Conservation (phyloP, 169 alveolate genomes). For the Plasmodium ovale region DNA sequence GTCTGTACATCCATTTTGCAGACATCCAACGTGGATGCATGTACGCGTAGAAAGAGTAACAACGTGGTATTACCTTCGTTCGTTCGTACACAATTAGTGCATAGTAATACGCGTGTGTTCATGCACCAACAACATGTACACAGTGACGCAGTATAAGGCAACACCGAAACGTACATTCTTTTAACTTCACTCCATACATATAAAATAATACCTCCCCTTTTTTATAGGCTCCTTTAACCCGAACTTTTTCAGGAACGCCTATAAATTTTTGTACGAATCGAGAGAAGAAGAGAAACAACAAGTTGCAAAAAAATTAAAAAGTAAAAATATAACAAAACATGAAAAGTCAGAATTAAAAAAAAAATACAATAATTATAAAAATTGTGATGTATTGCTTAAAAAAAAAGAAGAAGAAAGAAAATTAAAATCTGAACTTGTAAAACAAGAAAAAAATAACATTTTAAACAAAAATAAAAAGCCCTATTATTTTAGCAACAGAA, state of each 20-base stretch:
- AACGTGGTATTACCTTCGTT: neutral
- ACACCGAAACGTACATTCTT: too few relatives aligned
- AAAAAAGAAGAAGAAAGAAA: conserved; percentile 64
- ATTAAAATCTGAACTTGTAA: conserved; percentile 27
- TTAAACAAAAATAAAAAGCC: conserved; percentile 47
- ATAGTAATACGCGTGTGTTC: too few relatives aligned
- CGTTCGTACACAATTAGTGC: too few relatives aligned
- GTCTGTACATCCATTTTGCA: neutral
- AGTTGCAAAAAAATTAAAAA: conserved; percentile 39
- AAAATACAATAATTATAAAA: conserved; percentile 25
- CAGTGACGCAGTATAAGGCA: too few relatives aligned
- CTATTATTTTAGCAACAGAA: conserved; percentile 52
- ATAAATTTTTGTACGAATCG: conserved; percentile 36
- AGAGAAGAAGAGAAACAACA: conserved; percentile 54
- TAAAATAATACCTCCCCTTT: neutral
- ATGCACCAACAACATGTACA: too few relatives aligned
- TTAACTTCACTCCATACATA: neutral
- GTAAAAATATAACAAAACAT: conserved; percentile 27
- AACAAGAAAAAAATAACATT: conserved; percentile 46
- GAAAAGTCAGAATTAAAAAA: conserved; percentile 47
- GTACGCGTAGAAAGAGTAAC: neutral
- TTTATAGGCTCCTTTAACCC: conserved; percentile 45
- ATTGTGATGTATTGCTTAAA: conserved; percentile 18
- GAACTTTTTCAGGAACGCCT: conserved; percentile 52
- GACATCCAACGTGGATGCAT: neutral